Evolutionary conservation across 768 basidiomycete species (phyloP), one percentile per base, ranked within the genome.

Genomic region (Kwoniella sp.): DNA sequence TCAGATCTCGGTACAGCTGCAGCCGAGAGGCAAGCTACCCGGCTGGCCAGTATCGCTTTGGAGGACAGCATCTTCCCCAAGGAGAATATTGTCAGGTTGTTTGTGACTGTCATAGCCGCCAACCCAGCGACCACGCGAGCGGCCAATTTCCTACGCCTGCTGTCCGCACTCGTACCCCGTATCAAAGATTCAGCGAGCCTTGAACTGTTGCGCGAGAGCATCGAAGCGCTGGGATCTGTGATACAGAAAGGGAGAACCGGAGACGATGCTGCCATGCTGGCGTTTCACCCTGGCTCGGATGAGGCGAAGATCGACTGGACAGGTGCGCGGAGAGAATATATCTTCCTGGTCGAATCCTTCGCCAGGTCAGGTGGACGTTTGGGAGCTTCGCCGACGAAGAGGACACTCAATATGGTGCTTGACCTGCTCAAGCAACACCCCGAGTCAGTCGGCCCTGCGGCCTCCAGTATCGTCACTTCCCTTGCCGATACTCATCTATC

Each of bases 51-150:
- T 9, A 58, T 73, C 27, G 65, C 54, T 24, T 54, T 69, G 7
- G 74, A 72, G 44, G 63, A 59, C 30, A 44, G 40, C 4, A 48
- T 68, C 25, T 76, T 76, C 56, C 64, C 72, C 4, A 50, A 59
- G 25, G 70, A 68, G 19, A 70, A 73, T 27, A 73, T 73, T 53
- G 57, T 76, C 55, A 59, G 56, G 47, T 65, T 76, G 19, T 70
- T 76, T 52, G 47, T 73, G 30, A 76, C 74, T 48, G 67, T 72
- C 52, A 76, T 76, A n/a, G 74, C 74, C 12, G 66, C 72, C n/a
- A 72, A 68, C 61, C 74, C 74, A 12, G 58, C 70, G 19, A 64
- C 65, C 17, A 13, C 19, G 9, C 58, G 68, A 22, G 64, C 68
- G 2, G 25, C 56, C 27, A 58, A 58, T 22, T 70, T 76, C 55